phyloP scores from a whole-genome alignment of 768 basidiomycete species.

The Rhizopogon vesiculosus region DNA sequence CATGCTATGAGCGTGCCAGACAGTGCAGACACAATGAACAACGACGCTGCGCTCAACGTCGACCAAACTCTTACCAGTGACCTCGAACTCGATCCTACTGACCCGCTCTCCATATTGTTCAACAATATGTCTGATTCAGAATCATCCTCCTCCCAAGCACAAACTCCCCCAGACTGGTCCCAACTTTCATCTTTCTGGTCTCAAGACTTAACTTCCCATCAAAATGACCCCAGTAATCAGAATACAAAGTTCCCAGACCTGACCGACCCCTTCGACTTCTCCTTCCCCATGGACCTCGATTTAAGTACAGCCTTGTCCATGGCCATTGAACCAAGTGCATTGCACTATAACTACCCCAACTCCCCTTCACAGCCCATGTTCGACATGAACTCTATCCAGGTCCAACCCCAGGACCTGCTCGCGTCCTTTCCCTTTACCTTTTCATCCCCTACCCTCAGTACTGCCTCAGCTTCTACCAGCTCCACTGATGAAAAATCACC shows the following conservation, averaged over 20 bases:
- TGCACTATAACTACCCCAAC: slow-evolving; percentile 39
- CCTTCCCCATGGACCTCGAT: slow-evolving; percentile 55
- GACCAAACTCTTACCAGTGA: slow-evolving; percentile 6
- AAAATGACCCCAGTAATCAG: neutral
- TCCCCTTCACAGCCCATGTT: slow-evolving; percentile 16
- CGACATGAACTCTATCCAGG: slow-evolving; percentile 7
- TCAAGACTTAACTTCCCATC: slow-evolving; percentile 3
- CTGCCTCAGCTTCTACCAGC: slow-evolving; percentile 22
- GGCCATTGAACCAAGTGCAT: slow-evolving; percentile 58
- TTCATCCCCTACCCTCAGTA: slow-evolving; percentile 29
- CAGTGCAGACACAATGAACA: neutral
- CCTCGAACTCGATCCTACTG: slow-evolving; percentile 42
- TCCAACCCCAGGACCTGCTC: slow-evolving; percentile 26
- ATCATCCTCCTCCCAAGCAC: slow-evolving; percentile 21
- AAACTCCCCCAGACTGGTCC: slow-evolving; percentile 48
- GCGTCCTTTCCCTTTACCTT: slow-evolving; percentile 39
- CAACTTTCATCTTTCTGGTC: slow-evolving; percentile 48
- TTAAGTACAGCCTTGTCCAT: slow-evolving; percentile 41
- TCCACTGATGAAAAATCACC: slow-evolving; percentile 19
- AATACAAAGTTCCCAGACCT: slow-evolving; percentile 34
- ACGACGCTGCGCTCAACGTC: neutral
- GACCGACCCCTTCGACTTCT: slow-evolving; percentile 33
- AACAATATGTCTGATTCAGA: slow-evolving; percentile 36
- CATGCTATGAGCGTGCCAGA: too few relatives aligned
- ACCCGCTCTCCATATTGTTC: slow-evolving; percentile 56